These are phyloP conservation scores for Perkinsus olseni DNA, from an alignment of 169 alveolate genomes.

Conservation along the genomic window DNA sequence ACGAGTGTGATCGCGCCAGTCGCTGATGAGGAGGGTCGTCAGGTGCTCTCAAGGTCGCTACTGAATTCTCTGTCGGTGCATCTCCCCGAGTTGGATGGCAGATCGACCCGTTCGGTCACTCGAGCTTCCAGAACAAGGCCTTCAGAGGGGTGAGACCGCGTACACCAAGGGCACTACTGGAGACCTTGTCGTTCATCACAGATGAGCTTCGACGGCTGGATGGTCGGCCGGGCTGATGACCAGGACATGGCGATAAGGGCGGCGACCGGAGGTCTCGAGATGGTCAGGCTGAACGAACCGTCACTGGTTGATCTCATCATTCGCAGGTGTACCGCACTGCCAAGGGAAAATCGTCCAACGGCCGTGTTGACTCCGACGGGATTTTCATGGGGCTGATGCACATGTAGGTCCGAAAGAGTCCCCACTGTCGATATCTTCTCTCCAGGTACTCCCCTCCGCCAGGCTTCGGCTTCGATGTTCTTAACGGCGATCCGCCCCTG, in stretches of 20 bases:
- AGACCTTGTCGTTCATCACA: slow-evolving; percentile 28
- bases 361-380: neutral
- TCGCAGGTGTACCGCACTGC: neutral
- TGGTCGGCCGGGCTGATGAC: slow-evolving; percentile 57
- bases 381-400: neutral
- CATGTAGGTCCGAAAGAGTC: neutral
- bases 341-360: neutral
- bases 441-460: slow-evolving; percentile 34
- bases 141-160: neutral
- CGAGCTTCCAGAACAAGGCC: slow-evolving; percentile 24
- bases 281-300: slow-evolving; percentile 30
- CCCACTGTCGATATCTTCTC: neutral
- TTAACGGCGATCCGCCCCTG: slow-evolving; percentile 3
- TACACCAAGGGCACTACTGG: slow-evolving; percentile 11
- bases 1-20: neutral
- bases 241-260: slow-evolving; percentile 41
- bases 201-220: slow-evolving; percentile 61
- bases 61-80: slow-evolving; percentile 46
- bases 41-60: neutral
- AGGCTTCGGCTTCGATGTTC: slow-evolving; percentile 29
- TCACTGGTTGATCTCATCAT: neutral
- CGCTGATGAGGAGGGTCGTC: neutral
- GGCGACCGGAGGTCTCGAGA: slow-evolving; percentile 45
- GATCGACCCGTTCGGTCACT: slow-evolving; percentile 79
- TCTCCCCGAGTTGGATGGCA: slow-evolving; percentile 70